Percentiles rank a stretch among this genome's conserved stretches.
Conservation (phyloP, 2,329 filamentous ascomycete species). For the Aspergillus nomiae region DNA sequence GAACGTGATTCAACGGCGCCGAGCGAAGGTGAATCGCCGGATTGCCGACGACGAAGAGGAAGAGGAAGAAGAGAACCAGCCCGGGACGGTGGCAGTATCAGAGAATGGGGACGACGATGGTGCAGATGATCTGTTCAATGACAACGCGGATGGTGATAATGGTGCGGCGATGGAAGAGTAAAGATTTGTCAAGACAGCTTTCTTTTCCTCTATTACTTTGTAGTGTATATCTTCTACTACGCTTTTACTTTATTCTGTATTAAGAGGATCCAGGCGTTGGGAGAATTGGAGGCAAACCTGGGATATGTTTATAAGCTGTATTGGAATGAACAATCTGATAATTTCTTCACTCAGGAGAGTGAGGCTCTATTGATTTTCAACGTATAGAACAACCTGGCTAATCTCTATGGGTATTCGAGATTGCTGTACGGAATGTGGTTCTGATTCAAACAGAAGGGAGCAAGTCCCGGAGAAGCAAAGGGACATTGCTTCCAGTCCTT, state of each 20-base stretch:
- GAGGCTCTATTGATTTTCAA: background rate
- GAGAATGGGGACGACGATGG: constrained; percentile 27
- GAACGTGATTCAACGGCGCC: constrained; percentile 34
- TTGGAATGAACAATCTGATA: background rate
- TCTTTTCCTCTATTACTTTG: background rate
- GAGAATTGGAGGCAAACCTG: constrained; percentile 1
- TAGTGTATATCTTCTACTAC: constrained; percentile 12
- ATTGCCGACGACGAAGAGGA: constrained; percentile 42
- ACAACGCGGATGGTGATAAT: constrained; percentile 32
- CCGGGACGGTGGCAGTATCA: constrained; percentile 14
- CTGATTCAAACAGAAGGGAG: background rate
- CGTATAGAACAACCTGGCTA: no score
- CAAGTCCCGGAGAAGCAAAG: background rate
- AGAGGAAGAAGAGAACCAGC: constrained; percentile 43
- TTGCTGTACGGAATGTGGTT: background rate
- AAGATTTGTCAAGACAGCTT: background rate
- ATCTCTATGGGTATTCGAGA: background rate
- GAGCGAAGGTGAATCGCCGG: constrained; percentile 34
- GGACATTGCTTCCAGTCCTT: background rate
- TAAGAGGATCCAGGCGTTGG: constrained; percentile 9
- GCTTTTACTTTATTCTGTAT: constrained; percentile 12
- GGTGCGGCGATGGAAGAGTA: constrained; percentile 39
- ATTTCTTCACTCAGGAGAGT: background rate
- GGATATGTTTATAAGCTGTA: background rate
- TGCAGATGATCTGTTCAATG: constrained; percentile 42